Percentiles rank a stretch among this genome's conserved stretches.
Conservation (phyloP, 2,329 filamentous ascomycete genomes). For the Colletotrichum plurivorum region DNA sequence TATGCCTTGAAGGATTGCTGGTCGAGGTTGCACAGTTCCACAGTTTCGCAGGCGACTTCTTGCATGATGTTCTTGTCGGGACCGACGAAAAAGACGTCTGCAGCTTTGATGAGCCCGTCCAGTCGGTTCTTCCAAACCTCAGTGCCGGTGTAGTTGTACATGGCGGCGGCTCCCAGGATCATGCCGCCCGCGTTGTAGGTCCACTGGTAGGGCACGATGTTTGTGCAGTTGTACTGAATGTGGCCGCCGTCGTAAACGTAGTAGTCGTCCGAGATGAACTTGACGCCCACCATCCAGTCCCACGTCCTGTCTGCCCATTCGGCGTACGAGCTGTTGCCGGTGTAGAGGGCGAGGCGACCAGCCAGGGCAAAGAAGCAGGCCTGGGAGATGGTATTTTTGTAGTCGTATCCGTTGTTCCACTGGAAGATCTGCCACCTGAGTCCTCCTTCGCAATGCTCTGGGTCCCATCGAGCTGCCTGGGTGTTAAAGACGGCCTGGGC, state of each 20-base stretch:
- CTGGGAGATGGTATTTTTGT: conserved; percentile 78
- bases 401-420: conserved; percentile 86
- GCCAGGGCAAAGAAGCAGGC: conserved; percentile 74
- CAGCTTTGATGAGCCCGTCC: conserved; percentile 68
- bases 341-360: conserved; percentile 81
- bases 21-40: conserved; percentile 72
- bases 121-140: conserved; percentile 71
- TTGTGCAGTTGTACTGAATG: conserved; percentile 69
- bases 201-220: conserved; percentile 74
- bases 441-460: conserved; percentile 77
- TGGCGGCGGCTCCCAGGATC: conserved; percentile 76
- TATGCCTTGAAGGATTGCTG: conserved; percentile 77
- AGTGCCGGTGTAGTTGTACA: conserved; percentile 74
- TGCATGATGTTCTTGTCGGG: conserved; percentile 70
- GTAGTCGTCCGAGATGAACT: conserved; percentile 72
- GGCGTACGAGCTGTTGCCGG: conserved; percentile 81
- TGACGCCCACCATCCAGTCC: conserved; percentile 73
- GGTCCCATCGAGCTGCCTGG: conserved; percentile 82
- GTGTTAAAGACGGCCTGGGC: conserved; percentile 87
- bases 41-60: conserved; percentile 76
- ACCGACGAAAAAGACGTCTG: conserved; percentile 68
- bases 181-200: conserved; percentile 78
- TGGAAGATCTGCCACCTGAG: conserved; percentile 88
- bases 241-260: conserved; percentile 75
- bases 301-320: conserved; percentile 84